Conservation (phyloP, 768 basidiomycete species). For the Auriscalpium microsporum region DNA sequence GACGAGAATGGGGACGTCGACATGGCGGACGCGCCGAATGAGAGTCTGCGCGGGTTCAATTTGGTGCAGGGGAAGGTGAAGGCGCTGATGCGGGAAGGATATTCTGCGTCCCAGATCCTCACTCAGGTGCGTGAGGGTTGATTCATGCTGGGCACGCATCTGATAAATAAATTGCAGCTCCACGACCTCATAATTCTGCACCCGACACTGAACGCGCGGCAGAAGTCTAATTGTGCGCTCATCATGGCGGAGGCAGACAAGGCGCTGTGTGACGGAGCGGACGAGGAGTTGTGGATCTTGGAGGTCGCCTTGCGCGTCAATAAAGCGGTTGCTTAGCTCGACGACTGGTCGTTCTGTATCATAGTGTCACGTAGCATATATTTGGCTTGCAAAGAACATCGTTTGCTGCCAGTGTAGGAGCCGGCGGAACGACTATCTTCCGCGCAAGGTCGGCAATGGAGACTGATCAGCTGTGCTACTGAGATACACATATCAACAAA, state of each 20-base stretch:
- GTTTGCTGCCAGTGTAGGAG: background rate
- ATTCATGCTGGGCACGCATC: slow-evolving; percentile 17
- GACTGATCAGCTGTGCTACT: background rate
- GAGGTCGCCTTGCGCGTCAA: slow-evolving; percentile 78
- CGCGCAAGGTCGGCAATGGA: too few species aligned
- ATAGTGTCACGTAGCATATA: background rate
- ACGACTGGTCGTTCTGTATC: background rate
- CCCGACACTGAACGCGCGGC: slow-evolving; percentile 67
- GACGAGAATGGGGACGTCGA: slow-evolving; percentile 43
- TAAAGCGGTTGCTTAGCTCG: slow-evolving; percentile 40
- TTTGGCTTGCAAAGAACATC: background rate
- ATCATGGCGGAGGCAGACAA: slow-evolving; percentile 94
- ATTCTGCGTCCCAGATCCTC: slow-evolving; percentile 83
- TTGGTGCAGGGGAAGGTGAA: slow-evolving; percentile 65
- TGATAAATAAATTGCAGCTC: slow-evolving; percentile 40
- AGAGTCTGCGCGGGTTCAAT: slow-evolving; percentile 40
- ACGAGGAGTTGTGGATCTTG: slow-evolving; percentile 92
- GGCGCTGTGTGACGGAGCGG: slow-evolving; percentile 89
- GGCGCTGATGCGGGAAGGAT: slow-evolving; percentile 77
- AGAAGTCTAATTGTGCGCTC: slow-evolving; percentile 75
- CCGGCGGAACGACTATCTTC: too few species aligned
- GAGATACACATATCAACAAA: background rate
- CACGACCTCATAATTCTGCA: slow-evolving; percentile 87
- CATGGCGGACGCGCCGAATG: slow-evolving; percentile 18
- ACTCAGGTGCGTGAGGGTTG: slow-evolving; percentile 54